Conservation (phyloP, 1,284 basidiomycete species). For the Melampsora americana region DNA sequence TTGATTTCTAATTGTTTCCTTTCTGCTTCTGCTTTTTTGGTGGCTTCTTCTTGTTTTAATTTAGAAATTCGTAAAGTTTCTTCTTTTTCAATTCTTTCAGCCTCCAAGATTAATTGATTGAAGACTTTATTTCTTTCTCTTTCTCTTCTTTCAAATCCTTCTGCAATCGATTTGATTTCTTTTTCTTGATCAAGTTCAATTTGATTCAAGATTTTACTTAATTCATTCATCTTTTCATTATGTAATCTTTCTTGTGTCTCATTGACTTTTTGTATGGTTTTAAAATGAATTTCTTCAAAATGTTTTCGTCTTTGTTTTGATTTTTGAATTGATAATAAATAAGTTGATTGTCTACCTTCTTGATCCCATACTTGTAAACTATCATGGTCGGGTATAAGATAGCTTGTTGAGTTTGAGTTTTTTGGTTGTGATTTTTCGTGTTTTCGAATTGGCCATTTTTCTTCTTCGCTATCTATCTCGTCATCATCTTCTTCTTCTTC, state of each 20-base stretch:
- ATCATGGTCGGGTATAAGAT: slow-evolving; percentile 38
- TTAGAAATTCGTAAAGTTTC: slow-evolving; percentile 17
- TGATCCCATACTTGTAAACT: slow-evolving; percentile 26
- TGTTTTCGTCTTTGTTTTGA: slow-evolving; percentile 19
- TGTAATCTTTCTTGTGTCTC: slow-evolving; percentile 13
- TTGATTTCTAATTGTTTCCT: slow-evolving; percentile 16
- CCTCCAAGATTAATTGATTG: slow-evolving; percentile 22
- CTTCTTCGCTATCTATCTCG: slow-evolving; percentile 33
- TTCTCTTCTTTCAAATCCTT: slow-evolving; percentile 37
- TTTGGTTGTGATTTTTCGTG: not conserved
- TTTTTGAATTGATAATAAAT: slow-evolving; percentile 28
- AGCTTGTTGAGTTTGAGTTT: not conserved
- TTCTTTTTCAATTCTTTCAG: slow-evolving; percentile 35
- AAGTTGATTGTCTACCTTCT: slow-evolving; percentile 26
- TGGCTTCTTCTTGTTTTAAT: slow-evolving; percentile 32
- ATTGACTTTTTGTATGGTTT: slow-evolving; percentile 14
- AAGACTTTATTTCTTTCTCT: slow-evolving; percentile 14
- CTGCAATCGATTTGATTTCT: slow-evolving; percentile 12
- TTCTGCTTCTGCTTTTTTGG: slow-evolving; percentile 27
- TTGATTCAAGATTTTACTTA: slow-evolving; percentile 22
- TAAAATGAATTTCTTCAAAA: slow-evolving; percentile 34
- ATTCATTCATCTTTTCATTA: slow-evolving; percentile 36
- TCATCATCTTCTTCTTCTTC: slow-evolving; percentile 18
- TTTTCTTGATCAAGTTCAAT: slow-evolving; percentile 28
- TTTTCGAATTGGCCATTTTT: slow-evolving; percentile 30